These are phyloP conservation scores for Talaromyces sp. DNA, from an alignment of 2,329 filamentous ascomycete species.

Conservation along the genomic window DNA sequence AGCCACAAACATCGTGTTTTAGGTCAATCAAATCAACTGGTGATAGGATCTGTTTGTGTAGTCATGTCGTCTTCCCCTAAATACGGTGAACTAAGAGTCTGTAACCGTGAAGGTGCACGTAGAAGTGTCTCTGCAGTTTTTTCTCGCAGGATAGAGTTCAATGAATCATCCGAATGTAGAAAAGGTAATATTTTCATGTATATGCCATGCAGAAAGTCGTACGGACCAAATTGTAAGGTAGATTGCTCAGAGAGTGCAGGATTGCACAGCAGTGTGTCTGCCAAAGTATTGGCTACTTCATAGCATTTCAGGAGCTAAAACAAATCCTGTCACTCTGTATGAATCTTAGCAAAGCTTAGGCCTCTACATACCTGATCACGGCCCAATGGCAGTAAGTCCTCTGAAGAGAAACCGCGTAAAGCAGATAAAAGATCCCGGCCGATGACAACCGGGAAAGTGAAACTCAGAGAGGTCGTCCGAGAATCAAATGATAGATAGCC, in stretches of 20 bases:
- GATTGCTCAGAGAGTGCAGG: neutral
- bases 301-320: slow-evolving; percentile 33
- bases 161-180: slow-evolving; percentile 27
- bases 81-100: slow-evolving; percentile 17
- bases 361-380: slow-evolving; percentile 30
- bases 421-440: slow-evolving; percentile 29
- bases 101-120: slow-evolving; percentile 27
- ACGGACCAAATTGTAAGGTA: slow-evolving; percentile 27
- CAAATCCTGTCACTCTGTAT: too few species aligned
- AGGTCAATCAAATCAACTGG: neutral
- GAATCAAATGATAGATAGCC: slow-evolving; percentile 30
- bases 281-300: slow-evolving; percentile 34
- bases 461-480: slow-evolving; percentile 26
- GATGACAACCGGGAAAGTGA: slow-evolving; percentile 29
- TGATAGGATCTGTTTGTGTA: neutral
- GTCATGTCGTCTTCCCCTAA: neutral
- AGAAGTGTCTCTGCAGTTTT: slow-evolving; percentile 33
- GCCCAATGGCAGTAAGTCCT: slow-evolving; percentile 32
- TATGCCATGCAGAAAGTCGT: slow-evolving; percentile 32
- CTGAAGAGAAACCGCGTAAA: slow-evolving; percentile 27
- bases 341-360: neutral
- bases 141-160: slow-evolving; percentile 30
- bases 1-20: neutral
- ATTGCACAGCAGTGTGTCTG: slow-evolving; percentile 30
- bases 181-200: slow-evolving; percentile 34